Percentiles rank a stretch among this genome's conserved stretches.
Evolutionary conservation across 2,329 filamentous ascomycete genomes (phyloP).

Genomic region (Corynespora cassiicola): DNA sequence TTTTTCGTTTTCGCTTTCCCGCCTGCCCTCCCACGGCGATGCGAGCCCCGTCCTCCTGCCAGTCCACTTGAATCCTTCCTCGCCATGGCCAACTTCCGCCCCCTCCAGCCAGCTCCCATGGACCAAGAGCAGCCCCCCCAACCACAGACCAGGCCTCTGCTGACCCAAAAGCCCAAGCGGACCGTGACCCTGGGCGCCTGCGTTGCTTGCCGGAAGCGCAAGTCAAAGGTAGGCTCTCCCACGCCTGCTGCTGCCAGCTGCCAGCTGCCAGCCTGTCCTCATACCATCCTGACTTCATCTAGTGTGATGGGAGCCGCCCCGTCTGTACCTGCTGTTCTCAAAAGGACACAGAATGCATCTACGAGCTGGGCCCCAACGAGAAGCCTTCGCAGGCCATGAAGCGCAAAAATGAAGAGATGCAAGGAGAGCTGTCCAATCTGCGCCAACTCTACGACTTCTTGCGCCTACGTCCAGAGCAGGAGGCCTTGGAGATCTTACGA

Average conservation of each 20-base stretch:
- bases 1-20: conserved; percentile 1
- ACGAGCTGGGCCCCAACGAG: conserved; percentile 43
- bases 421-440: conserved; percentile 37
- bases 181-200: conserved; percentile 43
- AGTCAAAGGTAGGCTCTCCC: conserved; percentile 30
- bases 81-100: conserved; percentile 37
- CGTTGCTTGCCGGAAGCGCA: conserved; percentile 41
- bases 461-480: conserved; percentile 34
- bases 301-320: conserved; percentile 38
- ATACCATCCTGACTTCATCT: conserved; percentile 4
- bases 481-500: conserved; percentile 34
- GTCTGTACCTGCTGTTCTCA: conserved; percentile 39
- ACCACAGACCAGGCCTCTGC: conserved; percentile 25
- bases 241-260: too few relatives aligned
- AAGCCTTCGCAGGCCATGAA: conserved; percentile 45
- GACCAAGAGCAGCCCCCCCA: conserved; percentile 30
- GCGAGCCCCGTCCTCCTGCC: conserved; percentile 3
- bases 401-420: conserved; percentile 44
- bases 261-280: background rate
- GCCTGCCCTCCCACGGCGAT: conserved; percentile 9
- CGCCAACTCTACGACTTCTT: conserved; percentile 40
- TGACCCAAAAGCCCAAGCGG: conserved; percentile 39
- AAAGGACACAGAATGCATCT: conserved; percentile 39
- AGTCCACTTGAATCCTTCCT: conserved; percentile 4
- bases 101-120: conserved; percentile 39